Conservation (phyloP, 1,284 basidiomycete genomes). For the Microstroma glucosiphilum region DNA sequence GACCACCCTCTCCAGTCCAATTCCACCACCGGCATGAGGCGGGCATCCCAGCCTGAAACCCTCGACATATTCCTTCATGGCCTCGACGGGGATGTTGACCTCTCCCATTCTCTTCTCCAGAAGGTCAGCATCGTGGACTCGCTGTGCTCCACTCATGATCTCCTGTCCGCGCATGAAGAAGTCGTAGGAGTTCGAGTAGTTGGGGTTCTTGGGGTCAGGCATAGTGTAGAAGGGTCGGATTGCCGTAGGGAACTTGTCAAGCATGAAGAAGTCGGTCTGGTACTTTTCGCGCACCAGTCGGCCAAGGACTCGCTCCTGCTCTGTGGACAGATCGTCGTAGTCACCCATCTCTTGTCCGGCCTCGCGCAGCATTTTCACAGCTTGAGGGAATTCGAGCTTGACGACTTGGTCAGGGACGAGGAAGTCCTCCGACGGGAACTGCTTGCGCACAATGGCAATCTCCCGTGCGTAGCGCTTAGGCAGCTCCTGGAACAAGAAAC, state of each 20-base stretch:
- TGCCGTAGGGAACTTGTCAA: constrained; percentile 49
- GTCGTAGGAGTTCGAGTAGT: constrained; percentile 93
- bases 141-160: constrained; percentile 93
- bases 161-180: constrained; percentile 99
- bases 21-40: constrained; percentile 63
- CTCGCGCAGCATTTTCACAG: constrained; percentile 43
- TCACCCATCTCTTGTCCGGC: constrained; percentile 43
- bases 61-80: constrained; percentile 85
- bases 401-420: constrained; percentile 45
- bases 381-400: constrained; percentile 43
- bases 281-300: constrained; percentile 47
- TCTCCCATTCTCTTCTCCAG: constrained; percentile 74
- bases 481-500: constrained; percentile 49
- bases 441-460: constrained; percentile 72
- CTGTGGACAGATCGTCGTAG: constrained; percentile 47
- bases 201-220: constrained; percentile 42
- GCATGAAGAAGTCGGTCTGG: constrained; percentile 49
- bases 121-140: constrained; percentile 82
- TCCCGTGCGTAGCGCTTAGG: constrained; percentile 66
- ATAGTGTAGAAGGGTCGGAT: constrained; percentile 51
- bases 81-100: constrained; percentile 69
- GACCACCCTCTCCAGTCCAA: constrained; percentile 80
- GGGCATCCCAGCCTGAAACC: constrained; percentile 90
- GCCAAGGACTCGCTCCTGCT: constrained; percentile 44
- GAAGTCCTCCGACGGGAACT: constrained; percentile 69